These are phyloP conservation scores for Fistulinella cinereoalba DNA, from an alignment of 1,284 basidiomycete genomes.

Conservation along the genomic window DNA sequence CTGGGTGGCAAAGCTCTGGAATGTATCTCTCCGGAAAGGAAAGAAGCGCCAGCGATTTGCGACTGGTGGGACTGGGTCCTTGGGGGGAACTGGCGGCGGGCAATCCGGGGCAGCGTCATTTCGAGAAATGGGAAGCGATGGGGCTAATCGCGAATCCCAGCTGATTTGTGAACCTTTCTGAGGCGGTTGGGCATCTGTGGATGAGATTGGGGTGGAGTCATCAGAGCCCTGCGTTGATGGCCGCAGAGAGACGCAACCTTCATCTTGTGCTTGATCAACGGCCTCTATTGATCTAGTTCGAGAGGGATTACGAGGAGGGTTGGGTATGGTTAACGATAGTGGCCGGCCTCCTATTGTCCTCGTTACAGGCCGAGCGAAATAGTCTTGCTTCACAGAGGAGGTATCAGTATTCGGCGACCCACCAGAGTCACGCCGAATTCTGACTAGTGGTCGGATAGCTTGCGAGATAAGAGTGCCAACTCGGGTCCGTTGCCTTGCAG, in stretches of 20 bases:
- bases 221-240: conserved; percentile 16
- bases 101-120: conserved; percentile 20
- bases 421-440: conserved; percentile 42
- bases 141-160: conserved; percentile 10
- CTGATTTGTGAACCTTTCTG: conserved; percentile 3
- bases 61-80: conserved; percentile 31
- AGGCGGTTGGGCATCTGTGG: conserved; percentile 4
- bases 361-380: conserved; percentile 19
- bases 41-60: conserved; percentile 58
- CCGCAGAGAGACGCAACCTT: conserved; percentile 5
- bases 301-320: conserved; percentile 11
- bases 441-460: conserved; percentile 49
- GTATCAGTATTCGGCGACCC: conserved; percentile 35
- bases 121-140: conserved; percentile 4
- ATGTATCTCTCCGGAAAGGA: conserved; percentile 45
- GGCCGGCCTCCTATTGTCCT: conserved; percentile 16
- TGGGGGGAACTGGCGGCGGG: conserved; percentile 31
- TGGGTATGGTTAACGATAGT: conserved; percentile 25
- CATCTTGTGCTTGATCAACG: conserved; percentile 9
- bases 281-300: conserved; percentile 21
- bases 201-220: conserved; percentile 17
- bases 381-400: conserved; percentile 21
- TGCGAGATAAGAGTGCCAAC: conserved; percentile 54
- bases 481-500: conserved; percentile 40
- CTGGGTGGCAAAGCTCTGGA: conserved; percentile 29